Evolutionary conservation across 108 stramenopile genomes (phyloP).

Genomic region (Craspedostauros australis): DNA sequence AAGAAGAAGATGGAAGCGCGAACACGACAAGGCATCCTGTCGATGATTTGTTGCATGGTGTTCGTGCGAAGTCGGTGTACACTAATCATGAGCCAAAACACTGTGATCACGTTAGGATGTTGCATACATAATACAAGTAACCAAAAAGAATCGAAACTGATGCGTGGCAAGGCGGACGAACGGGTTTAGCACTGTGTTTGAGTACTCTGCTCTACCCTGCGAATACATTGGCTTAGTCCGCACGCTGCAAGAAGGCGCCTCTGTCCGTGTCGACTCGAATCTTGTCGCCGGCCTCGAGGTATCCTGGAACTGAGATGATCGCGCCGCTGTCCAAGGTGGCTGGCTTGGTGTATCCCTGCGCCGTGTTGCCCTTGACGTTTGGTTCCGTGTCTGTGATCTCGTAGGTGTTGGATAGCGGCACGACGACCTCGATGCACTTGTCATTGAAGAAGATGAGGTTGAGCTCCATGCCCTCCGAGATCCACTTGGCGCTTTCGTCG

Average conservation of each 20-base stretch:
- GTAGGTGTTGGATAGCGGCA: constrained; percentile 63
- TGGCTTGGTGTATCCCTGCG: constrained; percentile 84
- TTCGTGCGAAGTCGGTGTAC: too few relatives aligned
- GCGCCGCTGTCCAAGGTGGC: constrained; percentile 69
- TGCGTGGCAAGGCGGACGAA: too few relatives aligned
- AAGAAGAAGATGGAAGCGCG: too few relatives aligned
- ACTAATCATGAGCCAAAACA: too few relatives aligned
- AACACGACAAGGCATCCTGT: too few relatives aligned
- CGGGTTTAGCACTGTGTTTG: neutral
- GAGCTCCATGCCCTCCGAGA: constrained; percentile 80
- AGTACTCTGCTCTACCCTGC: neutral
- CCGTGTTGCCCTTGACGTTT: constrained; percentile 90
- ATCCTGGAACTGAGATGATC: constrained; percentile 73
- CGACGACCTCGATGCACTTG: constrained; percentile 77
- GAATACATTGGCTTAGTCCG: constrained; percentile 6
- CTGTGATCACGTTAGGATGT: too few relatives aligned
- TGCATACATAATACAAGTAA: neutral
- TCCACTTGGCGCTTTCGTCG: constrained; percentile 72
- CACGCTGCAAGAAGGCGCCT: constrained; percentile 61
- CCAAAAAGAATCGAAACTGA: neutral
- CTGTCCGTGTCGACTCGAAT: constrained; percentile 81
- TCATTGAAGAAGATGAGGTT: constrained; percentile 78
- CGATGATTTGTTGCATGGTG: too few relatives aligned
- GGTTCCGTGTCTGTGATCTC: constrained; percentile 86
- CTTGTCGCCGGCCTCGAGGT: constrained; percentile 57